Evolutionary conservation across 2,329 filamentous ascomycete genomes (phyloP).

Genomic region (Coleophoma cylindrospora): DNA sequence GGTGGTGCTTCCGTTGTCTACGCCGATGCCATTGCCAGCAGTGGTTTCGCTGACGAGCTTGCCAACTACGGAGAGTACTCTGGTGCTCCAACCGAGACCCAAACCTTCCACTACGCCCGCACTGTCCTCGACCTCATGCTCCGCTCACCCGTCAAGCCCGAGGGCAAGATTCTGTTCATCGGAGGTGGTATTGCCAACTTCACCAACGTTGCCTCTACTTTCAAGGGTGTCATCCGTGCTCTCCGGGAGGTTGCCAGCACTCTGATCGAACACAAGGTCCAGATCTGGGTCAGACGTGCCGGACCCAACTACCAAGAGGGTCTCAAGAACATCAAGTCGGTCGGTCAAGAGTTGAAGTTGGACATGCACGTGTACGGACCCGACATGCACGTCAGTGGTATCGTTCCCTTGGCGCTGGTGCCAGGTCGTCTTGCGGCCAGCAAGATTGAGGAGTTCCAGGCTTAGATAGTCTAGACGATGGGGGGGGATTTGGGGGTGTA

Average conservation of each 20-base stretch:
- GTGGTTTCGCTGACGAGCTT: slow-evolving; percentile 90
- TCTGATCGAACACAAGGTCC: slow-evolving; percentile 92
- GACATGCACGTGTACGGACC: slow-evolving; percentile 89
- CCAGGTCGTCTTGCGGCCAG: slow-evolving; percentile 60
- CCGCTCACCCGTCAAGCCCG: slow-evolving; percentile 73
- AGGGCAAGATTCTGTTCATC: slow-evolving; percentile 99
- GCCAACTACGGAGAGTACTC: slow-evolving; percentile 99
- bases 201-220: slow-evolving; percentile 98
- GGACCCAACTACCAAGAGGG: slow-evolving; percentile 99
- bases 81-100: slow-evolving; percentile 95
- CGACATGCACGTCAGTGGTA: slow-evolving; percentile 87
- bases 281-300: slow-evolving; percentile 90
- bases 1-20: slow-evolving; percentile 99
- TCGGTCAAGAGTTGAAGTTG: slow-evolving; percentile 87
- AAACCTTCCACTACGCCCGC: slow-evolving; percentile 98
- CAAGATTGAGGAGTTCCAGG: slow-evolving; percentile 52
- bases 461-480: slow-evolving; percentile 13
- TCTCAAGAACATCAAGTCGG: slow-evolving; percentile 98
- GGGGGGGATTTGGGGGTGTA: slow-evolving; percentile 10
- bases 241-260: slow-evolving; percentile 82
- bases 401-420: slow-evolving; percentile 84
- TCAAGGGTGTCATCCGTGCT: slow-evolving; percentile 99
- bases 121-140: slow-evolving; percentile 98
- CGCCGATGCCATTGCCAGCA: slow-evolving; percentile 94
- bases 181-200: slow-evolving; percentile 99